Percentiles rank a stretch among this genome's conserved stretches.
Evolutionary conservation across 208 protist species (phyloP).

Genomic region (Wallacemonas rigidus): DNA sequence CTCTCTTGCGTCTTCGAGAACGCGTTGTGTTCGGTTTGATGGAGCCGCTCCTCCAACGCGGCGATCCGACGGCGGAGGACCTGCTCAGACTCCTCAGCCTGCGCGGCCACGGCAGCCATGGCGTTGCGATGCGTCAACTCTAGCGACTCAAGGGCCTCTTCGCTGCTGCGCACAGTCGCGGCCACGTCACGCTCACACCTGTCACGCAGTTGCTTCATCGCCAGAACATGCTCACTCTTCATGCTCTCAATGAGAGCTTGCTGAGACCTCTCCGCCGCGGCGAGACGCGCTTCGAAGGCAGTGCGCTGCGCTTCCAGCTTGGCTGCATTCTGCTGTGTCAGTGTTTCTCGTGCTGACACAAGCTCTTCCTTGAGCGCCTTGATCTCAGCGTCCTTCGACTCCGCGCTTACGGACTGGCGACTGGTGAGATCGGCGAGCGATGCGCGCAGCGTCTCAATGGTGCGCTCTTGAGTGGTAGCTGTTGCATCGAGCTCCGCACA

Average conservation of each 20-base stretch:
- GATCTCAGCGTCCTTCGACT: conserved; percentile 10
- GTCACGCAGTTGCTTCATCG: conserved; percentile 24
- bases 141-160: conserved; percentile 22
- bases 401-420: conserved; percentile 1
- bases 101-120: conserved; percentile 1
- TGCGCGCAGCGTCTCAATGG: neutral
- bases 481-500: conserved; percentile 25
- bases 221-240: conserved; percentile 13
- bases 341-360: neutral
- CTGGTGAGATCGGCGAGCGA: neutral
- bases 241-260: conserved; percentile 27
- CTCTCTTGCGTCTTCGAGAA: conserved; percentile 9
- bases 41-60: conserved; percentile 15
- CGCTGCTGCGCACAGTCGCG: conserved; percentile 12
- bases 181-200: conserved; percentile 15
- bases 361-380: conserved; percentile 10
- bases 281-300: conserved; percentile 19
- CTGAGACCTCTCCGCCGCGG: conserved; percentile 14
- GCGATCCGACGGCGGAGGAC: conserved; percentile 13
- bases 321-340: conserved; percentile 13
- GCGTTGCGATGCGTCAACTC: conserved; percentile 20
- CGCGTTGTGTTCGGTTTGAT: conserved; percentile 15
- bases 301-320: conserved; percentile 26
- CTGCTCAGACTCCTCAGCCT: conserved; percentile 17
- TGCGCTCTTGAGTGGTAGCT: neutral